phyloP scores from a whole-genome alignment of 139 green algal genomes.

The Auxenochlorella pyrenoidosa region DNA sequence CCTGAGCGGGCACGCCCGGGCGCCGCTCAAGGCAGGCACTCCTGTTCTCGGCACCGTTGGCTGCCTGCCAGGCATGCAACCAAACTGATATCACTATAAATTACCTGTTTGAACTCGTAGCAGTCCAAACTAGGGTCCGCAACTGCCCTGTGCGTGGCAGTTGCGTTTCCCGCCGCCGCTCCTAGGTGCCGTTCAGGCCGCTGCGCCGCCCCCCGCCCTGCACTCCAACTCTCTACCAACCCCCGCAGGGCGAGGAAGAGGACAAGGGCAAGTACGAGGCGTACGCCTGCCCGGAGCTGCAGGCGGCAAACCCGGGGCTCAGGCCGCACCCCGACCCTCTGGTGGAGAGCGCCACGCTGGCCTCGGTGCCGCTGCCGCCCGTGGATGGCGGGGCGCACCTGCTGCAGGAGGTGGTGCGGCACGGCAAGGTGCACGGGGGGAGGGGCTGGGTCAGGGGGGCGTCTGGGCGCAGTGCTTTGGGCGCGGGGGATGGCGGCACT shows the following conservation, averaged over 20 bases:
- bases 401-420: slow-evolving; percentile 13
- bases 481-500: neutral
- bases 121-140: too few species aligned
- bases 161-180: too few species aligned
- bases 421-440: neutral
- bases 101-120: too few species aligned
- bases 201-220: too few species aligned
- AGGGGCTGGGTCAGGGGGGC: neutral
- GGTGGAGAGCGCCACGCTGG: slow-evolving; percentile 76
- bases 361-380: slow-evolving; percentile 55
- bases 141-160: too few species aligned
- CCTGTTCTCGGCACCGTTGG: too few species aligned
- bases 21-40: too few species aligned
- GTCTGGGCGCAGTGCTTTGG: neutral
- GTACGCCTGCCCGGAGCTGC: neutral
- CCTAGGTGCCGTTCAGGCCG: too few species aligned
- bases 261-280: slow-evolving; percentile 2
- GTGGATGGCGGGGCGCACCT: slow-evolving; percentile 57
- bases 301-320: neutral
- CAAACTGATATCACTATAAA: too few species aligned
- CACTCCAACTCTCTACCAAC: neutral
- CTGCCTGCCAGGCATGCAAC: too few species aligned
- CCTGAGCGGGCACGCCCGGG: too few species aligned
- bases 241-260: neutral
- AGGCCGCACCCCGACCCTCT: slow-evolving; percentile 59